Percentiles rank a stretch among this genome's conserved stretches.
These are phyloP conservation scores for Seiridium unicorne DNA, from an alignment of 2,329 filamentous ascomycete genomes.

Conservation along the genomic window DNA sequence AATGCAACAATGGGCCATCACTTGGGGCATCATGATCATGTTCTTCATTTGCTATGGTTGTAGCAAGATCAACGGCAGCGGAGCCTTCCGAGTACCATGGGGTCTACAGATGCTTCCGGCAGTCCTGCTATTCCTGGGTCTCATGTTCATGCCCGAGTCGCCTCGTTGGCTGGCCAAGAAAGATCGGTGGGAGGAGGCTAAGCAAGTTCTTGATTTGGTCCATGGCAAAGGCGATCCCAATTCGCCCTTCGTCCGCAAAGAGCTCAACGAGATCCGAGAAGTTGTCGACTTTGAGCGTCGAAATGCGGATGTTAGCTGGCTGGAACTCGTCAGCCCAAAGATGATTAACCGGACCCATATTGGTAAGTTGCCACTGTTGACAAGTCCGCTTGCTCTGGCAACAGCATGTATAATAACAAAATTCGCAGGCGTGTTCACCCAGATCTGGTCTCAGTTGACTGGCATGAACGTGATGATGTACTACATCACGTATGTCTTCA, in stretches of 20 bases:
- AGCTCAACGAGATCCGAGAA: constrained; percentile 71
- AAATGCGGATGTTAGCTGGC: constrained; percentile 67
- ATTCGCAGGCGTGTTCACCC: constrained; percentile 55
- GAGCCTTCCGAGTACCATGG: constrained; percentile 51
- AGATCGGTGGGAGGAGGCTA: constrained; percentile 43
- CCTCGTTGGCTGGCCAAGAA: constrained; percentile 51
- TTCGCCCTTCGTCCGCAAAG: constrained; percentile 63
- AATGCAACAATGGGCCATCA: constrained; percentile 28
- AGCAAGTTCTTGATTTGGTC: constrained; percentile 49
- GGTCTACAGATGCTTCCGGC: constrained; percentile 46
- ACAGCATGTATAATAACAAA: background rate
- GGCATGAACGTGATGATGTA: constrained; percentile 78
- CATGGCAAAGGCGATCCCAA: constrained; percentile 65
- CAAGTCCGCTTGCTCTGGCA: background rate
- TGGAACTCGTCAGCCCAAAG: constrained; percentile 70
- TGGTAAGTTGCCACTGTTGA: constrained; percentile 32
- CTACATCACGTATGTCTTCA: constrained; percentile 69
- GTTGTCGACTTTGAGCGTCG: constrained; percentile 71
- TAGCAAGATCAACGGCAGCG: constrained; percentile 37
- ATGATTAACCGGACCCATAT: constrained; percentile 74
- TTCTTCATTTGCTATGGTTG: constrained; percentile 48
- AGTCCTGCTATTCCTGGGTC: constrained; percentile 36
- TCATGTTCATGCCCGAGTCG: constrained; percentile 45
- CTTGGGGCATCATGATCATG: constrained; percentile 47
- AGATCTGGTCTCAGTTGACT: constrained; percentile 74